A percentile compares a stretch with the other conserved stretches of the same genome.
Evolutionary conservation across 2,329 filamentous ascomycete species (phyloP).

Genomic region (Aspergillus ibericus): DNA sequence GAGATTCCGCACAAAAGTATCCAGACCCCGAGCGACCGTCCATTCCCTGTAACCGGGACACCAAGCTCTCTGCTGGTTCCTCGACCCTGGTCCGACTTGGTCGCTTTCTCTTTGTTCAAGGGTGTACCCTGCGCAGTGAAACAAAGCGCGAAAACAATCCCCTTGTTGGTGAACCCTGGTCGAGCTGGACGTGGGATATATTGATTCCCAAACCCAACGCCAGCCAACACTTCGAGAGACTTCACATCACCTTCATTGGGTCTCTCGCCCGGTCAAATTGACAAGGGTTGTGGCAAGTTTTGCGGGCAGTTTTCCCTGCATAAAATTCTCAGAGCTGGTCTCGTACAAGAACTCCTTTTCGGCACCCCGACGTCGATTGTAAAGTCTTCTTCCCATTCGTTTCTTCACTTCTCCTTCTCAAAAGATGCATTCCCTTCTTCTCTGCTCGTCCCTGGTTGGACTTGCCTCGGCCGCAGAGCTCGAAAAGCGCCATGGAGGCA

Average conservation of each 20-base stretch:
- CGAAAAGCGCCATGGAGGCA: conserved; percentile 25
- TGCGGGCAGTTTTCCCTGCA: background rate
- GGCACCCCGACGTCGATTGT: background rate
- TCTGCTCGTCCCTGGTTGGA: conserved; percentile 30
- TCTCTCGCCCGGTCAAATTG: background rate
- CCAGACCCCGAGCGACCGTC: background rate
- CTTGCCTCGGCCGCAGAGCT: conserved; percentile 28
- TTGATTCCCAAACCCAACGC: background rate
- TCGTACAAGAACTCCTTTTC: conserved; percentile 19
- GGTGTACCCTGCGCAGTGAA: background rate
- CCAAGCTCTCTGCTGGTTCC: background rate
- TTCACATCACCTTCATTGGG: background rate
- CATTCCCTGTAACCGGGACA: background rate
- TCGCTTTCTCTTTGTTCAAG: background rate
- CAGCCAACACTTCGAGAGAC: background rate
- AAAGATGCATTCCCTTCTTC: conserved; percentile 25
- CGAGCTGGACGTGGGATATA: background rate
- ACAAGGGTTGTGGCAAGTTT: background rate
- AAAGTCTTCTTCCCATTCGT: background rate
- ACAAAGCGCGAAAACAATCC: conserved; percentile 8
- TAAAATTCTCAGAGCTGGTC: conserved; percentile 30
- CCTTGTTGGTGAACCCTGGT: conserved; percentile 12
- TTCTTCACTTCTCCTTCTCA: background rate
- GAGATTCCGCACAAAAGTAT: background rate
- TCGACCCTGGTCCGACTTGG: background rate